phyloP scores from a whole-genome alignment of 345 rosid genomes.

The Aethionema arabicum region DNA sequence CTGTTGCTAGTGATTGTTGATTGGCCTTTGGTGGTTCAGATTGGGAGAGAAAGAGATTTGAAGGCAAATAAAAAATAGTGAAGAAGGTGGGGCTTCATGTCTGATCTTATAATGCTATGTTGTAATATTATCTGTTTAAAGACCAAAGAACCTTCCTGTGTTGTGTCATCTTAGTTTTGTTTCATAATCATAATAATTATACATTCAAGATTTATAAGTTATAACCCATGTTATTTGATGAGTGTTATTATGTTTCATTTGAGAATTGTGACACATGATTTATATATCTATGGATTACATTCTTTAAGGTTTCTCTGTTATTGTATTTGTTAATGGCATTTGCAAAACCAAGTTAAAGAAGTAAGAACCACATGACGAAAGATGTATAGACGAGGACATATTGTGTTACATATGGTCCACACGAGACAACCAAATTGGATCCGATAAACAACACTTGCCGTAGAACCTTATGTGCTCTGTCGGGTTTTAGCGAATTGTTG shows the following conservation, averaged over 20 bases:
- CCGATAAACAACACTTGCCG: slow-evolving; percentile 7
- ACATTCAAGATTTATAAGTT: slow-evolving; percentile 12
- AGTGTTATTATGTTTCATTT: not conserved
- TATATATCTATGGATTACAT: not conserved
- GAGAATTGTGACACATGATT: not conserved
- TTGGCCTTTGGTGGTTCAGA: slow-evolving; percentile 35
- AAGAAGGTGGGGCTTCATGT: slow-evolving; percentile 23
- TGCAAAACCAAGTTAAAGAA: not conserved
- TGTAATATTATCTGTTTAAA: slow-evolving; percentile 29
- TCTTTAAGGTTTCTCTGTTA: too few relatives aligned
- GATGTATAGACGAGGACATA: slow-evolving; percentile 15
- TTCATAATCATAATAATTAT: slow-evolving; percentile 22
- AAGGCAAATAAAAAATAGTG: too few relatives aligned
- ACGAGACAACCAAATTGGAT: slow-evolving; percentile 25
- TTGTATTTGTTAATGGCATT: too few relatives aligned
- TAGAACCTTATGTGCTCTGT: slow-evolving; percentile 9
- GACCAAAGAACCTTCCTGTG: slow-evolving; percentile 9
- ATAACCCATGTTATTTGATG: slow-evolving; percentile 2
- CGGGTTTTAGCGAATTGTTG: too few relatives aligned
- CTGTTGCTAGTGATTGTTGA: slow-evolving; percentile 26
- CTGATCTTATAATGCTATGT: slow-evolving; percentile 33
- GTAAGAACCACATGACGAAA: slow-evolving; percentile 9
- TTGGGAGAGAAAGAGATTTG: slow-evolving; percentile 8
- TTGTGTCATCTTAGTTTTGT: slow-evolving; percentile 32
- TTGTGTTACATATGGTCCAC: slow-evolving; percentile 9